Conservation (phyloP, 1,284 basidiomycete genomes). For the Tilletiopsis washingtonensis region DNA sequence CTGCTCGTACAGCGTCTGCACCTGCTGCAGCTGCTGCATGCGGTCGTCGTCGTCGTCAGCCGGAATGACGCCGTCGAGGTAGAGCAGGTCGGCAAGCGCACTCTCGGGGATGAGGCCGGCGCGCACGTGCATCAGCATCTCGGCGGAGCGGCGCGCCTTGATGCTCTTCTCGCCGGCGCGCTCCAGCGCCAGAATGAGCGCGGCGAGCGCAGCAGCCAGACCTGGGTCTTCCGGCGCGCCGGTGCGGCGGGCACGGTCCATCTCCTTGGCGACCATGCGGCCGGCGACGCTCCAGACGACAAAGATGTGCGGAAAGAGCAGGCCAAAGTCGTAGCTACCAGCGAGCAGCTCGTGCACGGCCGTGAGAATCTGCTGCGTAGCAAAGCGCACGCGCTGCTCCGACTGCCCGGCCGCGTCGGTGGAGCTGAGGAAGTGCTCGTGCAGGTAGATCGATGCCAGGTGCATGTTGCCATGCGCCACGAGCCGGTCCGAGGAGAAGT, state of each 20-base stretch:
- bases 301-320: constrained; percentile 11
- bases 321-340: constrained; percentile 7
- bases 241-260: background rate
- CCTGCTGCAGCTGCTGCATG: too few species aligned
- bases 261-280: constrained; percentile 3
- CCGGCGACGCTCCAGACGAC: constrained; percentile 6
- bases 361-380: constrained; percentile 2
- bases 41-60: constrained; percentile 9
- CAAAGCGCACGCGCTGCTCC: constrained; percentile 3
- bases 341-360: constrained; percentile 5
- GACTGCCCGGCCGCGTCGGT: constrained; percentile 1
- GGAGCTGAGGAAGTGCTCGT: constrained; percentile 10
- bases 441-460: constrained; percentile 7
- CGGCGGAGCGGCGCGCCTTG: constrained; percentile 5
- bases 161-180: constrained; percentile 6
- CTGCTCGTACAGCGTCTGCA: too few species aligned
- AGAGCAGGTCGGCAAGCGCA: constrained; percentile 8
- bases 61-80: constrained; percentile 11
- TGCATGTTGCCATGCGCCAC: constrained; percentile 2
- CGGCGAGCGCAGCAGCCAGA: too few species aligned
- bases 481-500: constrained; percentile 7
- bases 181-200: constrained; percentile 7
- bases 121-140: constrained; percentile 6
- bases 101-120: constrained; percentile 7
- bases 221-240: too few species aligned